These are phyloP conservation scores for Globisporangium rhizosaccharum DNA, from an alignment of 352 stramenopile species.

Conservation along the genomic window DNA sequence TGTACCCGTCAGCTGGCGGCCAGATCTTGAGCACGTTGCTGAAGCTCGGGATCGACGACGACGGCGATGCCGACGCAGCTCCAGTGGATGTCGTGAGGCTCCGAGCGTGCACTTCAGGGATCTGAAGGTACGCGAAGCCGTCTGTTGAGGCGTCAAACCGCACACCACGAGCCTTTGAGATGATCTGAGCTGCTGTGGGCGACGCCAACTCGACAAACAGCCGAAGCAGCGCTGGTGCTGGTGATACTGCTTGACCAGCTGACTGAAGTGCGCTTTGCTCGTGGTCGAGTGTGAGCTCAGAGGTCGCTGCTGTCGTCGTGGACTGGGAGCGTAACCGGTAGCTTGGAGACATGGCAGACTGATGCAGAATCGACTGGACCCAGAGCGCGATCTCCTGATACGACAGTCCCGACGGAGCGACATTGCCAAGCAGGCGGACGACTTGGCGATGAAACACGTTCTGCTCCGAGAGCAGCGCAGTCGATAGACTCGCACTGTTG, in stretches of 20 bases:
- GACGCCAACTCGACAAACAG: constrained; percentile 11
- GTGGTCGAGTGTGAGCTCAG: not conserved
- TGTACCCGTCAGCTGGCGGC: constrained; percentile 61
- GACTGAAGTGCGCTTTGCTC: too few relatives aligned
- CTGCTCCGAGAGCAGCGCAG: constrained; percentile 22
- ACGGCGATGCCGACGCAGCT: constrained; percentile 10
- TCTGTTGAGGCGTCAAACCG: constrained; percentile 46
- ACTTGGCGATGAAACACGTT: constrained; percentile 13
- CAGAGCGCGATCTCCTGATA: constrained; percentile 12
- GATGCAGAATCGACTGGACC: constrained; percentile 9
- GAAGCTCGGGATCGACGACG: constrained; percentile 26
- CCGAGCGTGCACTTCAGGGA: constrained; percentile 47
- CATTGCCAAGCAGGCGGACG: constrained; percentile 2
- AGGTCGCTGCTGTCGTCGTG: not conserved
- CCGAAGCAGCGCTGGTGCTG: constrained; percentile 1
- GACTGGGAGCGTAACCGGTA: too few relatives aligned
- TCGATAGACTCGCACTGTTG: constrained; percentile 3
- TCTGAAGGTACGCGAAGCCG: constrained; percentile 63
- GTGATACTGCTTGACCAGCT: not conserved
- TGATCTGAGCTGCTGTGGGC: not conserved
- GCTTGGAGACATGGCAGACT: not conserved
- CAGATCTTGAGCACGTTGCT: constrained; percentile 44
- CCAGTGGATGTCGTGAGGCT: constrained; percentile 4
- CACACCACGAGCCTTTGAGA: constrained; percentile 12
- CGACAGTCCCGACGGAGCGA: constrained; percentile 5